Evolutionary conservation across 139 green algal genomes (phyloP).

Genomic region (Picochlorum sp.): DNA sequence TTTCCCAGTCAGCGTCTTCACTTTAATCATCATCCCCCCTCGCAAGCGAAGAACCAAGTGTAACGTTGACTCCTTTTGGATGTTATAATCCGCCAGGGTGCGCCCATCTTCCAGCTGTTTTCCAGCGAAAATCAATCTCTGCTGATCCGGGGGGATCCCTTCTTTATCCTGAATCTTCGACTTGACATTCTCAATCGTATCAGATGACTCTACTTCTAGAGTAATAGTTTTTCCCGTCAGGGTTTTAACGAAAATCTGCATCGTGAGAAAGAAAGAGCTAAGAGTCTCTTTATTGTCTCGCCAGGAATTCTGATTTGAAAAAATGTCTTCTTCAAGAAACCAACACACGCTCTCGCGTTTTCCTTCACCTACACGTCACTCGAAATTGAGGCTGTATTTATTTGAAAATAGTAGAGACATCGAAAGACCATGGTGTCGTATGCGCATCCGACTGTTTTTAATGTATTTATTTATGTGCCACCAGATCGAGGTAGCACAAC

Average conservation of each 20-base stretch:
- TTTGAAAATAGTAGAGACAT: too few relatives aligned
- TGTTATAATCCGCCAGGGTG: slow-evolving; percentile 92
- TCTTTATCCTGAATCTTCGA: slow-evolving; percentile 75
- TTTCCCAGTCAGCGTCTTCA: slow-evolving; percentile 98
- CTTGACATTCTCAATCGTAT: slow-evolving; percentile 52
- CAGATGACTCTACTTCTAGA: slow-evolving; percentile 69
- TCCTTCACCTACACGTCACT: too few relatives aligned
- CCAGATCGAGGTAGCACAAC: too few relatives aligned
- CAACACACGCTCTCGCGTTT: background rate
- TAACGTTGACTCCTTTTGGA: slow-evolving; percentile 96
- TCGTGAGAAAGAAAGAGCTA: slow-evolving; percentile 11
- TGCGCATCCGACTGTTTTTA: too few relatives aligned
- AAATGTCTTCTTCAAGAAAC: background rate
- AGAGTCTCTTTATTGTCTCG: too few relatives aligned
- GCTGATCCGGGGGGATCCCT: slow-evolving; percentile 90
- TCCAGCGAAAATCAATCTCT: slow-evolving; percentile 93
- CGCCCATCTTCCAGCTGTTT: slow-evolving; percentile 95
- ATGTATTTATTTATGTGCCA: too few relatives aligned
- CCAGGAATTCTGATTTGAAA: too few relatives aligned
- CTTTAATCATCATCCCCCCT: slow-evolving; percentile 80
- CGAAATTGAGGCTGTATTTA: too few relatives aligned
- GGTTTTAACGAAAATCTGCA: slow-evolving; percentile 77
- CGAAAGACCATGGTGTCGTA: too few relatives aligned
- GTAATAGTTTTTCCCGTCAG: slow-evolving; percentile 77
- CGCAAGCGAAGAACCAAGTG: slow-evolving; percentile 84